These are phyloP conservation scores for Colletotrichum sidae DNA, from an alignment of 2,329 filamentous ascomycete genomes.

Conservation along the genomic window DNA sequence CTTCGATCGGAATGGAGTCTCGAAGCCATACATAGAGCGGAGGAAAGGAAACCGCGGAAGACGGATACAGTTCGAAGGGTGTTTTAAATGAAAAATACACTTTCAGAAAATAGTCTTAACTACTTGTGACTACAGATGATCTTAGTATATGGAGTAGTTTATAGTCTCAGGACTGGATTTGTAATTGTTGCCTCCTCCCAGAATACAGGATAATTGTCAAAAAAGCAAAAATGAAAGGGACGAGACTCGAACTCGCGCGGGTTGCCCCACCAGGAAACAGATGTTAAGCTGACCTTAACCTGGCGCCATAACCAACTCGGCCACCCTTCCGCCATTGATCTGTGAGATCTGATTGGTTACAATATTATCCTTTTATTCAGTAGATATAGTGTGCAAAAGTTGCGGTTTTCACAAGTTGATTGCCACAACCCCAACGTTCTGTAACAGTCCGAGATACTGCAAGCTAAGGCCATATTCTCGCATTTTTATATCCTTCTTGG, in stretches of 20 bases:
- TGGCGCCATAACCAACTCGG: slow-evolving; percentile 31
- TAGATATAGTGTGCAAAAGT: neutral
- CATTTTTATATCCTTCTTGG: too few relatives aligned
- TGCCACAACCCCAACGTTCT: too few relatives aligned
- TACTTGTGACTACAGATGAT: neutral
- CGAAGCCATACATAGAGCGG: neutral
- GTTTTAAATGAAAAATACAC: neutral
- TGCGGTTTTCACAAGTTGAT: neutral
- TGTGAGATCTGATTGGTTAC: slow-evolving; percentile 16
- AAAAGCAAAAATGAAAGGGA: slow-evolving; percentile 15
- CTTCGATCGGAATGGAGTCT: too few relatives aligned
- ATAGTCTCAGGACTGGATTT: neutral
- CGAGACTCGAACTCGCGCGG: slow-evolving; percentile 31
- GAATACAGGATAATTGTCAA: neutral
- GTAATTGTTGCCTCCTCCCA: too few relatives aligned
- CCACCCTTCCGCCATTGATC: slow-evolving; percentile 7
- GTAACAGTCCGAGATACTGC: too few relatives aligned
- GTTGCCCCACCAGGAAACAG: slow-evolving; percentile 31
- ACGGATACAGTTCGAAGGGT: neutral
- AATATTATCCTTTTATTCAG: neutral
- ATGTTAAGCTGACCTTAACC: slow-evolving; percentile 29
- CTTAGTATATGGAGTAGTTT: neutral
- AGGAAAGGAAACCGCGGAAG: neutral
- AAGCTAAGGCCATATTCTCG: too few relatives aligned
- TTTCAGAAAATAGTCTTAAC: neutral